Evolutionary conservation across 768 basidiomycete genomes (phyloP).

Genomic region (Suillus brevipes): DNA sequence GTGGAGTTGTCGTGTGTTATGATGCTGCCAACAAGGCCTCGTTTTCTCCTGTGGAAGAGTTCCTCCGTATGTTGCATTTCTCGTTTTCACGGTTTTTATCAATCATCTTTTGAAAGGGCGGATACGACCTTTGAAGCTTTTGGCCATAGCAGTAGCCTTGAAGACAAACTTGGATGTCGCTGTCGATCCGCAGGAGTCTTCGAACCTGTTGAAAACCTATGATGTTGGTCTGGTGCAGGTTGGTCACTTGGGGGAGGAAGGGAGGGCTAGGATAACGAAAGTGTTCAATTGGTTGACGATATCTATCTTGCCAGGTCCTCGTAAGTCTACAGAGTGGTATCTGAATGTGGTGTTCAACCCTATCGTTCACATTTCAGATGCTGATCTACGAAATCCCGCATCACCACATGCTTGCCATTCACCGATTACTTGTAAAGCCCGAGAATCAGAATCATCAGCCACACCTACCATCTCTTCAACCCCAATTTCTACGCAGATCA

Average conservation of each 20-base stretch:
- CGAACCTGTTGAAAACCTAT: slow-evolving; percentile 53
- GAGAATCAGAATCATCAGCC: slow-evolving; percentile 46
- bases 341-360: slow-evolving; percentile 13
- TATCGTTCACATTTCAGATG: slow-evolving; percentile 27
- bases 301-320: slow-evolving; percentile 52
- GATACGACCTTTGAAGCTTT: slow-evolving; percentile 56
- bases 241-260: slow-evolving; percentile 51
- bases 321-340: slow-evolving; percentile 23
- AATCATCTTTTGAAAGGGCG: slow-evolving; percentile 43
- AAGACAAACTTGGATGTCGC: slow-evolving; percentile 71
- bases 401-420: slow-evolving; percentile 60
- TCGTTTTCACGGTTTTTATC: slow-evolving; percentile 8
- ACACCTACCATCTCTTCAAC: slow-evolving; percentile 54
- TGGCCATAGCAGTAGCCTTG: slow-evolving; percentile 80
- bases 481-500: slow-evolving; percentile 33
- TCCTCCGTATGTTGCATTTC: slow-evolving; percentile 60
- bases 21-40: slow-evolving; percentile 66
- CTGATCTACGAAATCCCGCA: slow-evolving; percentile 66
- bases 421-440: slow-evolving; percentile 55
- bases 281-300: slow-evolving; percentile 76
- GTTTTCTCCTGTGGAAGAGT: slow-evolving; percentile 61
- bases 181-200: slow-evolving; percentile 56
- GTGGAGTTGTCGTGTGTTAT: slow-evolving; percentile 87
- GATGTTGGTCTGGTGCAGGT: slow-evolving; percentile 82
- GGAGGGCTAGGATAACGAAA: slow-evolving; percentile 70